These are phyloP conservation scores for Stereocaulon alpinum DNA, from an alignment of 495 filamentous ascomycete genomes.

Conservation along the genomic window DNA sequence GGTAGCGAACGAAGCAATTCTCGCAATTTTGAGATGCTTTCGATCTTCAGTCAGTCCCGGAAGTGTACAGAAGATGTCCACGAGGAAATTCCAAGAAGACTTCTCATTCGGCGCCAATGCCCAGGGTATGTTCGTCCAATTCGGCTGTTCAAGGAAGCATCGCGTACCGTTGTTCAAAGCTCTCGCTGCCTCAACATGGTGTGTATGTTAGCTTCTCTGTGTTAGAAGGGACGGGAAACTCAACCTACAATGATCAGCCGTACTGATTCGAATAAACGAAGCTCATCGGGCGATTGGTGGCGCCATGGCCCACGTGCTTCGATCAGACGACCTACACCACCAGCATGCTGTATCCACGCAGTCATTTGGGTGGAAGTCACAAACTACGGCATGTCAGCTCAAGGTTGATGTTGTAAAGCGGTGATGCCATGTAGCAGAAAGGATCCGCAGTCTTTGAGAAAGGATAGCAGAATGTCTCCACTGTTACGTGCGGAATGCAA, in stretches of 20 bases:
- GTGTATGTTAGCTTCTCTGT: background rate
- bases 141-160: constrained; percentile 6
- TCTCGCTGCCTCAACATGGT: constrained; percentile 5
- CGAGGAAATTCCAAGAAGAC: background rate
- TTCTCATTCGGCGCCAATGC: background rate
- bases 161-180: constrained; percentile 5
- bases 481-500: background rate
- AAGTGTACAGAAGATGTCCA: constrained; percentile 7
- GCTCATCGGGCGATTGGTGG: constrained; percentile 10
- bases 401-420: background rate
- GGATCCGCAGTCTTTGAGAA: background rate
- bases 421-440: background rate
- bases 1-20: background rate
- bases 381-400: background rate
- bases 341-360: constrained; percentile 10
- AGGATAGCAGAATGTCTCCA: background rate
- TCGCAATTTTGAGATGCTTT: background rate
- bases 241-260: constrained; percentile 11
- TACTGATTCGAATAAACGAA: constrained; percentile 7
- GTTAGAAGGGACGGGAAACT: too few species aligned
- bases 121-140: constrained; percentile 7
- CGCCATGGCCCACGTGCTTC: constrained; percentile 8
- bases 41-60: constrained; percentile 4
- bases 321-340: constrained; percentile 7
- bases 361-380: constrained; percentile 7